Percentiles rank a stretch among this genome's conserved stretches.
phyloP scores from a whole-genome alignment of 371 early-diverging fungal genomes.

The Mucor lusitanicus region DNA sequence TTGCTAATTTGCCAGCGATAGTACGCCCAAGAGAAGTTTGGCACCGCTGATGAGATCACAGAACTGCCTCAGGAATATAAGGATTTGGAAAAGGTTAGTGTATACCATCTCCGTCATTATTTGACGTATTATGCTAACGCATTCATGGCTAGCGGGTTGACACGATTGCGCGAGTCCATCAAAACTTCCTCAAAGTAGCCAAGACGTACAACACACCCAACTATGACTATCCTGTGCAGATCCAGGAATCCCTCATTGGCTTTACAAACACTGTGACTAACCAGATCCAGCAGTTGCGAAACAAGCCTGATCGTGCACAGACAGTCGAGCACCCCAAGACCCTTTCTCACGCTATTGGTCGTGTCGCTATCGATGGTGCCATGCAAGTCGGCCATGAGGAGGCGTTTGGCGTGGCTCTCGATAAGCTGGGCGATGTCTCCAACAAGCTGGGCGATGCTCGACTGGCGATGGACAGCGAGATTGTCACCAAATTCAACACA shows the following conservation, averaged over 20 bases:
- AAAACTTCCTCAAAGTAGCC: slow-evolving; percentile 71
- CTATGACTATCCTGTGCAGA: slow-evolving; percentile 79
- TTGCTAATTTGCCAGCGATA: slow-evolving; percentile 24
- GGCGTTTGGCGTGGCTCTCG: slow-evolving; percentile 79
- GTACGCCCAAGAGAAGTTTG: slow-evolving; percentile 90
- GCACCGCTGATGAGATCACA: slow-evolving; percentile 81
- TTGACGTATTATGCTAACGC: not conserved
- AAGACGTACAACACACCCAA: slow-evolving; percentile 71
- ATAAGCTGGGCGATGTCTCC: slow-evolving; percentile 78
- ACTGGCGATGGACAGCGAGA: slow-evolving; percentile 73
- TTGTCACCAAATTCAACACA: slow-evolving; percentile 71
- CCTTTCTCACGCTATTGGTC: slow-evolving; percentile 74
- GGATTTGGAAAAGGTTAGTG: slow-evolving; percentile 72
- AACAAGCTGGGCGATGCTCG: slow-evolving; percentile 83
- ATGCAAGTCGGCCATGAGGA: slow-evolving; percentile 74
- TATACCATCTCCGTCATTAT: not conserved
- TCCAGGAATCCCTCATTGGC: slow-evolving; percentile 72
- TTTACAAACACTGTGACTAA: slow-evolving; percentile 64
- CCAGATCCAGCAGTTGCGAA: slow-evolving; percentile 65
- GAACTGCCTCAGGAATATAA: slow-evolving; percentile 91
- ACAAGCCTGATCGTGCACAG: slow-evolving; percentile 52
- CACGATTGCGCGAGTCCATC: slow-evolving; percentile 66
- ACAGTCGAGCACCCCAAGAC: slow-evolving; percentile 59
- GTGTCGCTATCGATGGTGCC: slow-evolving; percentile 66
- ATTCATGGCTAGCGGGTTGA: slow-evolving; percentile 59